These are phyloP conservation scores for Hypoxylon subgilvum DNA, from an alignment of 495 filamentous ascomycete genomes.

Conservation along the genomic window DNA sequence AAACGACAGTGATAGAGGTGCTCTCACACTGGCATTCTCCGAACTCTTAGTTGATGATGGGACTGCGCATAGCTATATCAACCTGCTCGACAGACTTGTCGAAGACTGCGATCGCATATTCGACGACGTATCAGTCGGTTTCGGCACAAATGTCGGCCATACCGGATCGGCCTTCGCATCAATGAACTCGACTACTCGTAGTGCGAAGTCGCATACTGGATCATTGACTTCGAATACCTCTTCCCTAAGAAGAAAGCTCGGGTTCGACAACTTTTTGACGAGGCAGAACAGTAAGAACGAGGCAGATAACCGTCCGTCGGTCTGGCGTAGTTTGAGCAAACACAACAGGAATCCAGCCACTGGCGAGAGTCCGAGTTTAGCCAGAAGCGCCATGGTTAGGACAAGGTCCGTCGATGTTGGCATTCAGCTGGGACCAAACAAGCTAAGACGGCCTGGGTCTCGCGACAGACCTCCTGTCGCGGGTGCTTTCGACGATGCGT, in stretches of 20 bases:
- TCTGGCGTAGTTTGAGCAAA: slow-evolving; percentile 91
- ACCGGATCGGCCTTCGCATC: slow-evolving; percentile 50
- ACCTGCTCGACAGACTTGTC: slow-evolving; percentile 87
- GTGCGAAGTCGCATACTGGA: slow-evolving; percentile 54
- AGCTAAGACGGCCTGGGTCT: slow-evolving; percentile 65
- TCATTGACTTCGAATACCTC: slow-evolving; percentile 72
- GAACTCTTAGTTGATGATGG: slow-evolving; percentile 82
- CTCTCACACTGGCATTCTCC: slow-evolving; percentile 86
- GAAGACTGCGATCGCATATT: slow-evolving; percentile 92
- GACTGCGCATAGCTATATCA: slow-evolving; percentile 82
- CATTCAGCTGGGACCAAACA: slow-evolving; percentile 52
- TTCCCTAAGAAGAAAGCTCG: slow-evolving; percentile 82
- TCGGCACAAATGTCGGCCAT: slow-evolving; percentile 47
- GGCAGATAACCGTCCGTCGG: slow-evolving; percentile 69
- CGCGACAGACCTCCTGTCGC: slow-evolving; percentile 68
- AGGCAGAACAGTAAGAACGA: slow-evolving; percentile 79
- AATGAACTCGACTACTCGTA: slow-evolving; percentile 51
- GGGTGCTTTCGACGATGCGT: slow-evolving; percentile 64
- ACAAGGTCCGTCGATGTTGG: slow-evolving; percentile 85
- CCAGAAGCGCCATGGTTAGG: slow-evolving; percentile 69
- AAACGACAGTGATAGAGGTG: slow-evolving; percentile 90
- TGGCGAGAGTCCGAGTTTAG: slow-evolving; percentile 61
- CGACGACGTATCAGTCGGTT: slow-evolving; percentile 62
- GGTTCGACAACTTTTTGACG: slow-evolving; percentile 69
- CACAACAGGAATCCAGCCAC: slow-evolving; percentile 64